A percentile compares a stretch with the other conserved stretches of the same genome.
Evolutionary conservation across 2,329 filamentous ascomycete genomes (phyloP).

Genomic region (Eurotiales sp.): DNA sequence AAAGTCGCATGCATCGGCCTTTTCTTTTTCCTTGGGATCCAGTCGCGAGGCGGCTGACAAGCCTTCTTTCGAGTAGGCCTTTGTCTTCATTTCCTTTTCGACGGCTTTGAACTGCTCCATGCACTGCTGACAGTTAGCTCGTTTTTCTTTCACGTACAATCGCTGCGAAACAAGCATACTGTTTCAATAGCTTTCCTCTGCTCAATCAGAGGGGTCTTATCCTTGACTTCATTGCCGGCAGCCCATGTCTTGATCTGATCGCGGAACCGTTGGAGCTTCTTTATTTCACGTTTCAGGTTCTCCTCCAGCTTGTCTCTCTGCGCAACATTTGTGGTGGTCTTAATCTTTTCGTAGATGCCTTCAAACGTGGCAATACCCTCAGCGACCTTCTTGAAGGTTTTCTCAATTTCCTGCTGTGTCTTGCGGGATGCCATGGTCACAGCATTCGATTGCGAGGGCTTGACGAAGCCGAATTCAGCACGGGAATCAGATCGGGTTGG

Average conservation of each 20-base stretch:
- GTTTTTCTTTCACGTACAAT: conserved; percentile 1
- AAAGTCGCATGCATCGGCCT: conserved; percentile 83
- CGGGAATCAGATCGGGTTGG: no score
- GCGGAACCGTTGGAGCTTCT: conserved; percentile 94
- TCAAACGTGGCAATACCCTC: conserved; percentile 93
- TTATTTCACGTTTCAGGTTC: conserved; percentile 97
- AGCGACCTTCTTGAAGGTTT: conserved; percentile 97
- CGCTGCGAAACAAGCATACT: conserved; percentile 49
- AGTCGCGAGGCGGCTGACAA: conserved; percentile 86
- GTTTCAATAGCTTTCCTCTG: conserved; percentile 96
- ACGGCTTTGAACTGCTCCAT: conserved; percentile 99
- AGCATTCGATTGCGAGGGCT: conserved; percentile 19
- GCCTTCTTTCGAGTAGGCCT: conserved; percentile 98
- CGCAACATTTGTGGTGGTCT: conserved; percentile 82
- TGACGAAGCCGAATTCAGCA: background rate
- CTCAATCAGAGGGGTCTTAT: conserved; percentile 92
- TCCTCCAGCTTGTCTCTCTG: conserved; percentile 99
- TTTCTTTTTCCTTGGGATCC: conserved; percentile 96
- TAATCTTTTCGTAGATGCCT: conserved; percentile 95
- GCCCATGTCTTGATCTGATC: conserved; percentile 99
- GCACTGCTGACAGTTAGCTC: conserved; percentile 38
- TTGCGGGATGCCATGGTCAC: conserved; percentile 85
- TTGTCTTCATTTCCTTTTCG: conserved; percentile 99
- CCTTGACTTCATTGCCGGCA: conserved; percentile 97
- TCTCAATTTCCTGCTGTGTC: conserved; percentile 96